Conservation (phyloP, 441 rosid genomes). For the Corymbia calophylla region DNA sequence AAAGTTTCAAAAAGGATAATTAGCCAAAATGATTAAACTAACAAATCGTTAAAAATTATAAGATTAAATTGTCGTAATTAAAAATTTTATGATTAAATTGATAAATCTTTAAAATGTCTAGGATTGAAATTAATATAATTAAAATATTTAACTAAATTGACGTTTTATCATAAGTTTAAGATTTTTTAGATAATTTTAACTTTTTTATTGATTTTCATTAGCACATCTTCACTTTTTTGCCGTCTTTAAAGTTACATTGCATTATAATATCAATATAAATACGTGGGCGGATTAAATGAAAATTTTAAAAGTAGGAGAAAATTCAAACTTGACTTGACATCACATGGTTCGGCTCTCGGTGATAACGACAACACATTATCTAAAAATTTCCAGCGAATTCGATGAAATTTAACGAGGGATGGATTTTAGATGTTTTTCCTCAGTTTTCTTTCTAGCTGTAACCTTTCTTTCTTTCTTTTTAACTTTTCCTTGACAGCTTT, state of each 20-base stretch:
- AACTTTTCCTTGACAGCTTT: neutral
- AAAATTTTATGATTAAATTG: fast-evolving
- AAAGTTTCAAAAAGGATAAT: too few species aligned
- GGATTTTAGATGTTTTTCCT: neutral
- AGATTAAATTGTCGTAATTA: too few species aligned
- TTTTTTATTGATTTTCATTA: neutral
- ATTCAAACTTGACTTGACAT: neutral
- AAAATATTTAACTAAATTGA: fast-evolving
- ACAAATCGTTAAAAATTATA: too few species aligned
- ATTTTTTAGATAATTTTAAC: neutral
- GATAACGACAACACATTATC: neutral
- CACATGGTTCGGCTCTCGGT: neutral
- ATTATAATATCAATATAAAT: neutral
- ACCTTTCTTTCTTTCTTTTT: neutral
- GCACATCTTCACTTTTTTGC: neutral
- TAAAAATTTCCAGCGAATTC: neutral
- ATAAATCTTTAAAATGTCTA: fast-evolving
- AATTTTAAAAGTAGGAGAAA: neutral
- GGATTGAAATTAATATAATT: fast-evolving
- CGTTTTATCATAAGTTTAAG: too few species aligned
- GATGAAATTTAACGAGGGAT: neutral
- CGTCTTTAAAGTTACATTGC: neutral
- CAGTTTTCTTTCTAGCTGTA: neutral
- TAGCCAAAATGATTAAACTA: too few species aligned
- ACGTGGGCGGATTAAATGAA: neutral